Conservation (phyloP, 1,284 basidiomycete genomes). For the Fistulinella cinereoalba region DNA sequence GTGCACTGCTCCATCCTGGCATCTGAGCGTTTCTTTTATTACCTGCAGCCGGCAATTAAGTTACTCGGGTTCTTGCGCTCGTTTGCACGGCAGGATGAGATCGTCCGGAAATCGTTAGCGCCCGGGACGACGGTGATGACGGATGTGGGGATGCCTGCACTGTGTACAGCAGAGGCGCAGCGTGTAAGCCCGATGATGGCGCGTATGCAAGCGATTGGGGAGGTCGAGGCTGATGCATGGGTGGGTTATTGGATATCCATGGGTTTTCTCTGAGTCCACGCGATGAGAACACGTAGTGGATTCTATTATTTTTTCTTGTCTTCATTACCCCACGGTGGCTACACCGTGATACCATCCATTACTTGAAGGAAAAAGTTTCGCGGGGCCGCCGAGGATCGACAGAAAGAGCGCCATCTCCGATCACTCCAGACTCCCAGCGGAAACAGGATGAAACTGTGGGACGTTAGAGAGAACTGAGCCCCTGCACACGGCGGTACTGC, state of each 20-base stretch:
- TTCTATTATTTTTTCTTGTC: no score
- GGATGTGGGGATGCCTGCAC: slow-evolving; percentile 14
- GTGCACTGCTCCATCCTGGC: background rate
- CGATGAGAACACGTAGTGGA: no score
- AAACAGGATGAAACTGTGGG: no score
- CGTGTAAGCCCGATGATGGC: slow-evolving; percentile 21
- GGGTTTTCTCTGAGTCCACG: slow-evolving; percentile 1
- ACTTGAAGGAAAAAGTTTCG: no score
- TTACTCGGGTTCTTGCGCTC: slow-evolving; percentile 26
- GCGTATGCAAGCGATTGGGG: slow-evolving; percentile 21
- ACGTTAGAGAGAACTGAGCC: no score
- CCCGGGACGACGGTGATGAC: background rate
- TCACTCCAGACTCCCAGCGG: no score
- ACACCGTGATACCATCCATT: no score
- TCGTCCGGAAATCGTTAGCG: background rate
- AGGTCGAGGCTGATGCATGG: slow-evolving; percentile 23
- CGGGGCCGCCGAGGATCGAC: no score
- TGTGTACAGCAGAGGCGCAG: slow-evolving; percentile 19
- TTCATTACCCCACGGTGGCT: no score
- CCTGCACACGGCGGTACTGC: no score
- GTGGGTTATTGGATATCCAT: slow-evolving; percentile 27
- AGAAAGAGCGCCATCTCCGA: no score
- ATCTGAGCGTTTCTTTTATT: background rate
- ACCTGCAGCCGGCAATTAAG: slow-evolving; percentile 29
- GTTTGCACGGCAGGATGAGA: slow-evolving; percentile 14